Evolutionary conservation across 2,329 filamentous ascomycete genomes (phyloP).

Genomic region (Coniochaeta sp.): DNA sequence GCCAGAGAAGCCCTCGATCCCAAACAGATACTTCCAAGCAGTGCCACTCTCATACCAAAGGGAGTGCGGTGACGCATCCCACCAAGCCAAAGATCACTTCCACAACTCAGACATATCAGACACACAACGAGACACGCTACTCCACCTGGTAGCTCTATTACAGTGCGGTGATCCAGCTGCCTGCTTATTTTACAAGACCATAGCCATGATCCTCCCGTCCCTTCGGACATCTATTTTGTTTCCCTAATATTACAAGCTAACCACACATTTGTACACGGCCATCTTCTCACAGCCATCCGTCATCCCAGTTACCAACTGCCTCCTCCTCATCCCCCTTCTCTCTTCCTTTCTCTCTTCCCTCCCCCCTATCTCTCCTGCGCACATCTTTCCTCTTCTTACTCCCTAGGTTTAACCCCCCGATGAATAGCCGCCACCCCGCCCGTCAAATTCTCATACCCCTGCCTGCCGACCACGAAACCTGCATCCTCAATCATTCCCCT

Average conservation of each 20-base stretch:
- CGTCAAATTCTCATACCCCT: conserved; percentile 84
- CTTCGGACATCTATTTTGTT: neutral
- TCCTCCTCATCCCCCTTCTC: no score
- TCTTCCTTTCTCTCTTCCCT: no score
- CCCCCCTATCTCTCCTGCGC: no score
- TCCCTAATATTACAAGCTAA: neutral
- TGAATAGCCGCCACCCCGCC: conserved; percentile 93
- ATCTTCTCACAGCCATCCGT: no score
- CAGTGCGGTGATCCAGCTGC: neutral
- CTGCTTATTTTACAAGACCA: neutral
- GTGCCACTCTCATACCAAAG: no score
- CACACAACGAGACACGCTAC: no score
- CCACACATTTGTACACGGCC: neutral
- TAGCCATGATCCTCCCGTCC: neutral
- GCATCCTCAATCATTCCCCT: conserved; percentile 74
- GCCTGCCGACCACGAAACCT: conserved; percentile 76
- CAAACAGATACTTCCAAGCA: no score
- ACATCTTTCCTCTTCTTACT: conserved; percentile 5
- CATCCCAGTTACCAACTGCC: no score
- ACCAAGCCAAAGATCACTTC: no score
- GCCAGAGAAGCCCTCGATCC: no score
- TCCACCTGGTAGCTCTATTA: neutral
- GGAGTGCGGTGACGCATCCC: no score
- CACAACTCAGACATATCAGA: no score
- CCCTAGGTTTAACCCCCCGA: conserved; percentile 80